Percentiles rank a stretch among this genome's conserved stretches.
Evolutionary conservation across 1,284 basidiomycete species (phyloP).

Genomic region (Moniliella sp.): DNA sequence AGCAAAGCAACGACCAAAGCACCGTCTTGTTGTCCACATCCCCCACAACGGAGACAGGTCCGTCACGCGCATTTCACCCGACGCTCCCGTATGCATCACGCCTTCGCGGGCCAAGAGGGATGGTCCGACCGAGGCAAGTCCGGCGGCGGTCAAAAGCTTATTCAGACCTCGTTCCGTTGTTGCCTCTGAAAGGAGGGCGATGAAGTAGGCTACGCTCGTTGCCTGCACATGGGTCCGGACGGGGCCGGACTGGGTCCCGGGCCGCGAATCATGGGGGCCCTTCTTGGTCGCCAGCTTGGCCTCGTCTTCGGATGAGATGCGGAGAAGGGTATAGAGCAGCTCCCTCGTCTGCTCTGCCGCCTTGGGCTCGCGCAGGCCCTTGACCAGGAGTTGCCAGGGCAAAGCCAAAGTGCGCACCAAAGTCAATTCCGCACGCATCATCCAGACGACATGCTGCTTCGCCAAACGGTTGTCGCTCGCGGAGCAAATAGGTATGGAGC

Average conservation of each 20-base stretch:
- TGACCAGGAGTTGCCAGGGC: slow-evolving; percentile 22
- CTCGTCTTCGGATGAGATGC: slow-evolving; percentile 10
- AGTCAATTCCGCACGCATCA: slow-evolving; percentile 24
- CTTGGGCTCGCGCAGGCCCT: slow-evolving; percentile 17
- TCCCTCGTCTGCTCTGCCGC: slow-evolving; percentile 11
- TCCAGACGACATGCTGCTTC: slow-evolving; percentile 20
- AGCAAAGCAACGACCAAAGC: slow-evolving; percentile 19
- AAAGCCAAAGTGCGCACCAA: slow-evolving; percentile 26
- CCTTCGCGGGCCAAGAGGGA: too few relatives aligned
- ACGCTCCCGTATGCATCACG: too few relatives aligned
- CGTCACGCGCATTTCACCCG: slow-evolving; percentile 8
- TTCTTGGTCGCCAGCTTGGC: too few relatives aligned
- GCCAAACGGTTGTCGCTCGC: slow-evolving; percentile 18
- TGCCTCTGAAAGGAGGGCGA: slow-evolving; percentile 19
- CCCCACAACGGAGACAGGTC: slow-evolving; percentile 12
- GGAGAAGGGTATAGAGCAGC: slow-evolving; percentile 16
- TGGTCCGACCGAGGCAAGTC: too few relatives aligned
- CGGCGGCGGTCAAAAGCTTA: slow-evolving; percentile 8
- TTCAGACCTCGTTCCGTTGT: slow-evolving; percentile 8
- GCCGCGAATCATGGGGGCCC: slow-evolving; percentile 7
- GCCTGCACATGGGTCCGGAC: too few relatives aligned
- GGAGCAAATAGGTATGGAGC: slow-evolving; percentile 12
- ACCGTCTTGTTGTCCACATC: slow-evolving; percentile 17
- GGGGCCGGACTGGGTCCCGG: slow-evolving; percentile 14
- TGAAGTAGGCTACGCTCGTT: slow-evolving; percentile 17